Base-by-base conservation (phyloP, 352 stramenopile species). In the Phytopythium boreale region DNA sequence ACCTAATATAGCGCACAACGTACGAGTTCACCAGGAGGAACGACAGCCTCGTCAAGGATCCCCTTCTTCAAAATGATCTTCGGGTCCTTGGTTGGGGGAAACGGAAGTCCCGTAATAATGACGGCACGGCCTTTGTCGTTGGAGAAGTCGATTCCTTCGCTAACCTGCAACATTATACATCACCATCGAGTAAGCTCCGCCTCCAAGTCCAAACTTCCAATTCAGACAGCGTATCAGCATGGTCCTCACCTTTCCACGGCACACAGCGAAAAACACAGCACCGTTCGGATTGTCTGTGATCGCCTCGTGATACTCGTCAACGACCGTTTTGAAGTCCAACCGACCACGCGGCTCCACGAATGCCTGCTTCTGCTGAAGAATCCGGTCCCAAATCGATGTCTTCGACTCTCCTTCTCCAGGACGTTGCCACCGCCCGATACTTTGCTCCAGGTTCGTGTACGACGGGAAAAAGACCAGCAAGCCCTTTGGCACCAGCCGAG, bases 391-490 rank as follows among this genome's bases (percentile, higher is more conserved):
- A 70, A 95, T 92, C 2, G 82, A 88, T 17, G 63, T 61, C n/a
- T 66, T 71, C 24, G 76, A 75, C 15, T 88, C 76, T 8, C 68
- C 75, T 14, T 66, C 60, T 9, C 72, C 67, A 26, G 76, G 69
- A 8, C 68, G 73, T 55, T 85, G 72, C 94, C 93, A 98, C 26
- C 79, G 68, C 10, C 79, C 69, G 17, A 97, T 73, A 41, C 77
- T 93, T 50, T 91, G 74, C 68, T 98, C 80, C 74, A 99, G 88
- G 57, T 98, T 96, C n/a, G 79, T 82, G 64, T 99, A 99, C 47
- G 94, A 99, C n/a, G 98, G 97, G 66, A 99, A 99, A 74, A 99
- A 99, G 0, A 99, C 88, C 20, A 99, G 88, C 56, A 99, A 78
- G 4, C 98, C 98, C 53, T 97, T 97, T 4, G 97, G 97, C 20